Evolutionary conservation across 1,139 yeast genomes (phyloP), one percentile per base, ranked within the genome.

Genomic region (Geotrichum klebahnii): DNA sequence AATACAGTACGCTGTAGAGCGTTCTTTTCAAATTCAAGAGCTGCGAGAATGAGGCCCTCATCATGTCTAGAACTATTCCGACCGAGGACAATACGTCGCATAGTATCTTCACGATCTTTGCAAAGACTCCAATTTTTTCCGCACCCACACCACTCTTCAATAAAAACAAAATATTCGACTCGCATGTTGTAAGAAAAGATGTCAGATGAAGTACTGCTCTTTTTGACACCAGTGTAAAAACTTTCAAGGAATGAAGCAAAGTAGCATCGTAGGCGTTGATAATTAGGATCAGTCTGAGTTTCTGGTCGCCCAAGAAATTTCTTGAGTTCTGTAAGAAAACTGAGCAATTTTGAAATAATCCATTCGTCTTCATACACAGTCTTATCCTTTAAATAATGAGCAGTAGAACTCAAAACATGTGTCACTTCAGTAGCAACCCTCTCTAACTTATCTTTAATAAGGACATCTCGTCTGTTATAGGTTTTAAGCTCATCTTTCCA

Each of bases 121-220:
- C 88, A 78, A 3, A 82, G 63, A 0, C 73, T 69, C 20, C 78
- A 74, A 32, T 80, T 73, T 47, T 79, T 83, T 1, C 97, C 97
- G 64, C 79, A 81, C 0, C 95, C 95, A 67, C 96, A 88, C 99
- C 99, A 94, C 62, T 87, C 96, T 57, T 85, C 89, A 54, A 92
- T 71, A 61, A 79, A 83, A 44, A 82, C 80, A 67, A 88, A 89
- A 58, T 94, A 84, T 0, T 89, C 84, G 23, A 86, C 81, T 52
- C 97, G 74, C 8, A 92, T 94, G 59, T 84, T 90, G 64, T 89
- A 89, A 1, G 95, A 92, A 22, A 90, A 71, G 79, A 92, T 80
- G 43, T 72, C 72, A 20, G 74, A 76, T 5, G 78, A 68, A 33
- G 71, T 71, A 2, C 62, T 61, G 49, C 71, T 59, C 54, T 58